These are phyloP conservation scores for Sclerotinia minor DNA, from an alignment of 2,329 filamentous ascomycete genomes.

Conservation along the genomic window DNA sequence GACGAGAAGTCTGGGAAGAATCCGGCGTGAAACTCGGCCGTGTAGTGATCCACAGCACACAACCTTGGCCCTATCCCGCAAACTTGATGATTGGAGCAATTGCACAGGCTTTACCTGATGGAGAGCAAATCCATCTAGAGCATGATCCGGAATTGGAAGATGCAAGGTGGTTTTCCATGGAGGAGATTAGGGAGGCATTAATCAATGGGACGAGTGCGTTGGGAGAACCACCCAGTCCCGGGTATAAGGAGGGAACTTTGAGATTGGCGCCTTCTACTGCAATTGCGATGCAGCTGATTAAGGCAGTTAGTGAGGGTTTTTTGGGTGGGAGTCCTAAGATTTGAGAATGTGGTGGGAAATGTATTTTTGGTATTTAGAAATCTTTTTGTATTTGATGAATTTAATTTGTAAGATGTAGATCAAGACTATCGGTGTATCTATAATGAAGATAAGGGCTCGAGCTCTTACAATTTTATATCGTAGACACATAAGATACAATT, in stretches of 20 bases:
- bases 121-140: slow-evolving; percentile 77
- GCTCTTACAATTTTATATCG: too few relatives aligned
- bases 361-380: background rate
- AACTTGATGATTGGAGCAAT: slow-evolving; percentile 87
- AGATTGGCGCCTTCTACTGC: slow-evolving; percentile 82
- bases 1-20: slow-evolving; percentile 85
- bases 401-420: slow-evolving; percentile 1
- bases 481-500: too few relatives aligned
- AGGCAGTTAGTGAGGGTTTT: slow-evolving; percentile 72
- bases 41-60: slow-evolving; percentile 78
- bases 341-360: slow-evolving; percentile 14
- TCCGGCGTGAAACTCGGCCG: slow-evolving; percentile 73
- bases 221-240: slow-evolving; percentile 62
- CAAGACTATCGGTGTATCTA: too few relatives aligned
- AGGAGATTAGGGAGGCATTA: slow-evolving; percentile 77
- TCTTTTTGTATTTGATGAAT: slow-evolving; percentile 14
- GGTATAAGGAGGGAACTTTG: slow-evolving; percentile 74
- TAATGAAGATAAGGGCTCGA: background rate
- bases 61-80: slow-evolving; percentile 85
- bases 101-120: slow-evolving; percentile 76
- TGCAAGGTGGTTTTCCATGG: slow-evolving; percentile 83
- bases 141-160: slow-evolving; percentile 91
- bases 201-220: slow-evolving; percentile 65
- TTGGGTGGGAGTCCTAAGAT: slow-evolving; percentile 45
- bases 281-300: slow-evolving; percentile 87